Base-by-base conservation (phyloP, 345 rosid species). In the Pugionium dolabratum region DNA sequence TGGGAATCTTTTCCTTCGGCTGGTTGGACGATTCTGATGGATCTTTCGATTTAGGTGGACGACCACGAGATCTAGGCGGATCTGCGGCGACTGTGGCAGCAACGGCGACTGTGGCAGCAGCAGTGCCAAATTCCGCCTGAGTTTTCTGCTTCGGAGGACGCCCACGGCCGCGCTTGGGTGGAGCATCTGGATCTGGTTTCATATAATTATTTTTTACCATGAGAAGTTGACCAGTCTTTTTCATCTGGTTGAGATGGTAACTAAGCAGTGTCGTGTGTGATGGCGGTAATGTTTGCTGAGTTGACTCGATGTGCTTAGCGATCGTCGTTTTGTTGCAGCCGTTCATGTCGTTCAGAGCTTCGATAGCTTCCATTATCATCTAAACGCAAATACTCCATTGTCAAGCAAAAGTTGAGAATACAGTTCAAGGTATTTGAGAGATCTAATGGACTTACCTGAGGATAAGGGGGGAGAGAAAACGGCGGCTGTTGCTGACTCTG, bases 91-190 rank as follows among this genome's bases (percentile, higher is more conserved):
- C 30, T 0, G 69, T 78, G 1, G 67, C 10, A 0, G 79, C 85
- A 0, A 18, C 18, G 18, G 71, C 47, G 28, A 4, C 9, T 5
- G 47, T 0, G 5, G 28, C 7, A 4, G 65, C 10, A 6, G 28
- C n/a, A 4, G 65, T 9, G 0, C 65, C 82, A 0, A 76, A 53
- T 0, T 81, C 83, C 1, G 59, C 2, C 2, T 72, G 74, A 5
- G 3, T 54, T 72, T 79, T 86, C 0, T 79, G 83, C 74, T 88
- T 91, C 0, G 96, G 91, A 1, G 97, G 97, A 18, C 96, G 88
- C 43, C 97, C 91, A 1, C 96, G 91, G 45, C 96, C 96, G 5
- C 97, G 76, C 77, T 80, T 88, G 0, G 94, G 89, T 0, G 94
- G 91, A 9, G 94, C 87, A 71, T 79, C 63, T 0, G 91, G 87